Percentiles rank a stretch among this genome's conserved stretches.
Conservation (phyloP, 192 early-diverging fungal species). For the Backusella westeae region DNA sequence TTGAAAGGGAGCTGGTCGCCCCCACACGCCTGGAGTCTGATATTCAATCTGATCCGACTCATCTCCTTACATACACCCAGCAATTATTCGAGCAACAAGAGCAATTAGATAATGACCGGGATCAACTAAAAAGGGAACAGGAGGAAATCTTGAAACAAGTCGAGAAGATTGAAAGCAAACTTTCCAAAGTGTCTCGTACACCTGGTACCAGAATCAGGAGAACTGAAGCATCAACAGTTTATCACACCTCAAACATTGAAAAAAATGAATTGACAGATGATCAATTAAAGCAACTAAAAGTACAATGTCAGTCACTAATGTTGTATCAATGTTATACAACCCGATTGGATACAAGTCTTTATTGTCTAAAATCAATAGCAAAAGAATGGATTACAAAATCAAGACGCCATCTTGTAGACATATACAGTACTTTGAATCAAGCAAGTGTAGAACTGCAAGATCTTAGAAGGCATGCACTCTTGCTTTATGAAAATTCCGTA, state of each 20-base stretch:
- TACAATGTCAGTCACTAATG: neutral
- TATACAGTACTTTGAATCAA: conserved; percentile 35
- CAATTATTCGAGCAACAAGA: conserved; percentile 38
- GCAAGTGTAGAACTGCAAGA: conserved; percentile 43
- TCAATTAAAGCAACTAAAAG: neutral
- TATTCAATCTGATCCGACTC: conserved; percentile 37
- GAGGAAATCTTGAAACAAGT: conserved; percentile 27
- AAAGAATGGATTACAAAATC: conserved; percentile 8
- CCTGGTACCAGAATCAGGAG: neutral
- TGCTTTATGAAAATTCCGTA: conserved; percentile 44
- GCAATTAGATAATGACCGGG: conserved; percentile 29
- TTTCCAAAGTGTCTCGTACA: neutral
- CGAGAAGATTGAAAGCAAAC: neutral
- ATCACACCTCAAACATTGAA: neutral
- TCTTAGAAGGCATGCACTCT: conserved; percentile 33
- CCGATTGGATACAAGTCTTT: conserved; percentile 25
- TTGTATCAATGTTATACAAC: neutral
- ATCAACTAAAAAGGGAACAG: conserved; percentile 26
- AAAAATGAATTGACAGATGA: neutral
- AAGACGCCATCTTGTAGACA: conserved; percentile 28
- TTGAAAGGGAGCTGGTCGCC: conserved; percentile 31
- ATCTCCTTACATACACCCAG: conserved; percentile 34
- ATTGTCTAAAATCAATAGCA: conserved; percentile 26
- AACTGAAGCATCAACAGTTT: neutral
- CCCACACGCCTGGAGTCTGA: neutral